These are phyloP conservation scores for Trypanosoma lewisi DNA, from an alignment of 208 protist genomes.

Conservation along the genomic window DNA sequence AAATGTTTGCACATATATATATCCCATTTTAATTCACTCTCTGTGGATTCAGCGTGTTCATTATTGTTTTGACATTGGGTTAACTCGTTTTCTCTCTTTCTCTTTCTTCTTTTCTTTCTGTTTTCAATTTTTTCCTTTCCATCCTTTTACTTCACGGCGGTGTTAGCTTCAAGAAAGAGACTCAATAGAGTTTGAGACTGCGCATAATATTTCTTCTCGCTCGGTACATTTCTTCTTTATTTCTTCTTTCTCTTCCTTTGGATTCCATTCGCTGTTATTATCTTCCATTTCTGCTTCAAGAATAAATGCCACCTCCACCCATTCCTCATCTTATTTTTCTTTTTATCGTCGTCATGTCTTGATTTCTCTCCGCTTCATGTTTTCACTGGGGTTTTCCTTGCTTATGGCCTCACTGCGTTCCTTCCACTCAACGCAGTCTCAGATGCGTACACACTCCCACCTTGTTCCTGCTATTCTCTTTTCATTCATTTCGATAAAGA, in stretches of 20 bases:
- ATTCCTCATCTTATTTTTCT: neutral
- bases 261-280: neutral
- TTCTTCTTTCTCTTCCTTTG: neutral
- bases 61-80: neutral
- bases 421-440: too few relatives aligned
- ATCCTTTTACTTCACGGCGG: neutral
- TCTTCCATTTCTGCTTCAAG: constrained; percentile 6
- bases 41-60: neutral
- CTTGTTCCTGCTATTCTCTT: too few relatives aligned
- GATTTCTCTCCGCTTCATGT: neutral
- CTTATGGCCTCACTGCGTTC: too few relatives aligned
- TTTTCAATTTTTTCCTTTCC: neutral
- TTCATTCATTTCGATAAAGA: too few relatives aligned
- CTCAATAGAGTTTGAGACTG: neutral
- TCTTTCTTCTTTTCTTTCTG: neutral
- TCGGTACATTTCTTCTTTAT: constrained; percentile 2
- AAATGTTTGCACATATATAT: constrained; percentile 2
- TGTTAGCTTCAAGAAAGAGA: neutral
- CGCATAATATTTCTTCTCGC: neutral
- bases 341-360: neutral
- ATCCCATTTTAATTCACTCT: neutral
- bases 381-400: neutral
- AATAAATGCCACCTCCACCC: too few relatives aligned
- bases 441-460: too few relatives aligned
- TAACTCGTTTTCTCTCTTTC: neutral